Base-by-base conservation (phyloP, 306 rosid species). In the Acacia melanoxylon region DNA sequence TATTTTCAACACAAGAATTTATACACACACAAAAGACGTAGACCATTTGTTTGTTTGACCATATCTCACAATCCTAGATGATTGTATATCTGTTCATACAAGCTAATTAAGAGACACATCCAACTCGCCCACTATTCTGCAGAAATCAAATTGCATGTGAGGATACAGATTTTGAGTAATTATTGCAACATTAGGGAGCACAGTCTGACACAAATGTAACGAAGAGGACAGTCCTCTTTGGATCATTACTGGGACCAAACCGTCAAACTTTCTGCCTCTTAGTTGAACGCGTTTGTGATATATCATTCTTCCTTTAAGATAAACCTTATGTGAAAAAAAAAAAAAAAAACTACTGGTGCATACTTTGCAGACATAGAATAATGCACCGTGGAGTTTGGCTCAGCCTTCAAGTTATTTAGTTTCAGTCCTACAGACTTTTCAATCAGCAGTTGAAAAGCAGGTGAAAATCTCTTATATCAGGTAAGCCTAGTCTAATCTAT, bases 201-300 rank as follows among this genome's bases (percentile, higher is more conserved):
- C 7, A 58, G 33, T 10, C 33, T 59, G 7, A 22, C 13, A 51
- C 68, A 68, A 25, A 15, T 48, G 40, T 58, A 48, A 12, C 1
- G 19, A 48, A 48, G 19, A 48, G 52, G 17, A 3, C 17, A 13
- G 19, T 46, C 13, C 52, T 11, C 17, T 48, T 48, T 74, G 95
- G 35, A 61, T 88, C 92, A 81, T 95, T 98, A 7, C 86, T 90
- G 6, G 20, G 61, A 8, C 62, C 61, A 87, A 93, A 84, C 77
- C 87, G 82, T 63, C 93, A 83, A 11, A 93, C 97, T 74, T 95
- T 91, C 93, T 93, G 89, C 90, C 86, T 85, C 80, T 88, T 95
- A 78, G 93, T 93, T 46, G 84, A 69, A 6, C 93, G 97, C 95
- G 10, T 9, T n/a, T 93, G 87, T 29, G 91, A 46, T 70, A 77